A percentile compares a stretch with the other conserved stretches of the same genome.
phyloP scores from a whole-genome alignment of 345 rosid genomes.

The Hevea brasiliensis region DNA sequence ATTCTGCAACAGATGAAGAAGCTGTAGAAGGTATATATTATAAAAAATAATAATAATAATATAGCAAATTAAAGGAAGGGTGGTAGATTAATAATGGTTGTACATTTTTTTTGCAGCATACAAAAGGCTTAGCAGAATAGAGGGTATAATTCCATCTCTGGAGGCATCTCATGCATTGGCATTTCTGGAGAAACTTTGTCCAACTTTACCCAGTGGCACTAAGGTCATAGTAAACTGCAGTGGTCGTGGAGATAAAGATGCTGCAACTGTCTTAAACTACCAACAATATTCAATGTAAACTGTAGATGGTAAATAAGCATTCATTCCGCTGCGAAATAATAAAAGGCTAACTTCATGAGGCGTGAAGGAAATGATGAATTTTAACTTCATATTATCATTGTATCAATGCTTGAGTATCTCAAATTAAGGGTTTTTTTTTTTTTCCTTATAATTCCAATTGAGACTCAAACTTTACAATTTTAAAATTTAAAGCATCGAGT shows the following conservation, averaged over 20 bases:
- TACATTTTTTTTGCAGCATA: slow-evolving; percentile 44
- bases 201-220: slow-evolving; percentile 46
- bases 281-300: too few species aligned
- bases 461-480: too few species aligned
- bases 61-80: too few species aligned
- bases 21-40: slow-evolving; percentile 51
- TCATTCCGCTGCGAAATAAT: not conserved
- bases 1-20: slow-evolving; percentile 68
- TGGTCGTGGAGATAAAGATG: slow-evolving; percentile 82
- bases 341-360: too few species aligned
- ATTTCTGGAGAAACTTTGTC: slow-evolving; percentile 65
- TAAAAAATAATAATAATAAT: not conserved
- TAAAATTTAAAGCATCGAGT: too few species aligned
- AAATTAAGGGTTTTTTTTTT: too few species aligned
- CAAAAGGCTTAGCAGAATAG: slow-evolving; percentile 48
- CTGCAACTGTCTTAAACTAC: slow-evolving; percentile 14
- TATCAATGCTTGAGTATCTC: too few species aligned
- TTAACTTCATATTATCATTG: too few species aligned
- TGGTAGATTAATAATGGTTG: not conserved
- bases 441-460: too few species aligned
- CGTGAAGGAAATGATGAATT: too few species aligned
- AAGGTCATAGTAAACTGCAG: slow-evolving; percentile 71
- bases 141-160: slow-evolving; percentile 79
- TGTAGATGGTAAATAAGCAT: too few species aligned
- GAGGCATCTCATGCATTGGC: slow-evolving; percentile 67